A percentile compares a stretch with the other conserved stretches of the same genome.
Conservation (phyloP, 31 red algal genomes). For the Odonthalia washingtoniensis region DNA sequence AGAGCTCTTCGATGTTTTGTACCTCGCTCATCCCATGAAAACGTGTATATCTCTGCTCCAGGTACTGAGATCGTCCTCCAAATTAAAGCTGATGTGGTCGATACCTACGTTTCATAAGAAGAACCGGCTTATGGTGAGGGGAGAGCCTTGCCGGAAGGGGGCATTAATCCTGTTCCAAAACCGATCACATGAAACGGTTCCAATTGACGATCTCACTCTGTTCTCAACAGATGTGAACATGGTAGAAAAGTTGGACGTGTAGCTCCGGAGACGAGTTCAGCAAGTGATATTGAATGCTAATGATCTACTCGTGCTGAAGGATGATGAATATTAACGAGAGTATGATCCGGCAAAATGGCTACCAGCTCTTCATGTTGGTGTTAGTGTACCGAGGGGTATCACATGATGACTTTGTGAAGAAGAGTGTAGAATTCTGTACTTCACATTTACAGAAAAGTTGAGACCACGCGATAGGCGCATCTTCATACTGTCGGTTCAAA, state of each 20-base stretch:
- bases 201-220: conserved; percentile 56
- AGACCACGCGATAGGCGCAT: no score
- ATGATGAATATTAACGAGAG: conserved; percentile 74
- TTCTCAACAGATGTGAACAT: conserved; percentile 67
- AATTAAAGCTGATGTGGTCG: conserved; percentile 71
- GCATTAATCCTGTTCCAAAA: conserved; percentile 54
- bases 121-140: conserved; percentile 78
- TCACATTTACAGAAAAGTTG: conserved; percentile 92
- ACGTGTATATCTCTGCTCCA: conserved; percentile 66
- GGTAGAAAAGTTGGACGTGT: conserved; percentile 74
- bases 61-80: conserved; percentile 81
- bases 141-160: conserved; percentile 64
- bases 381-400: conserved; percentile 72
- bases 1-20: conserved; percentile 79
- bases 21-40: conserved; percentile 63
- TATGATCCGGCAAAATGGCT: conserved; percentile 80
- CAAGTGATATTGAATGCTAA: conserved; percentile 83
- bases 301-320: conserved; percentile 80
- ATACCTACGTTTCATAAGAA: conserved; percentile 76
- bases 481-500: no score
- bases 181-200: conserved; percentile 48
- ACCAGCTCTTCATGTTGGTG: conserved; percentile 71
- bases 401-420: conserved; percentile 80
- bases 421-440: conserved; percentile 92
- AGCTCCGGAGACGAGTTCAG: conserved; percentile 66